Percentiles rank a stretch among this genome's conserved stretches.
Evolutionary conservation across 2,329 filamentous ascomycete species (phyloP).

Genomic region (Byssothecium circinans): DNA sequence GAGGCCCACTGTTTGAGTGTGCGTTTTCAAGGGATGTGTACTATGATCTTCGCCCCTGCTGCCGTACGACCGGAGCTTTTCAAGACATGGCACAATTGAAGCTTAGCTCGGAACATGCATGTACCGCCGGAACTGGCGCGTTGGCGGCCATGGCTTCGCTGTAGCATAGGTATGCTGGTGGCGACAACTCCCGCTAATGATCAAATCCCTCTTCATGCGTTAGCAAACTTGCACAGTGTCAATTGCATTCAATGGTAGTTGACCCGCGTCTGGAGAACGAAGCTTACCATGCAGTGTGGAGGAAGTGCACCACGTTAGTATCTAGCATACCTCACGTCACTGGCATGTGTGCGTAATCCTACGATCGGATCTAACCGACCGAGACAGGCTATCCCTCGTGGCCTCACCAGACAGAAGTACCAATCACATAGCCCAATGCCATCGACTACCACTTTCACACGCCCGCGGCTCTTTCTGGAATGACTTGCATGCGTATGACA

Average conservation of each 20-base stretch:
- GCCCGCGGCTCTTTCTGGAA: neutral
- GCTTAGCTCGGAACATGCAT: neutral
- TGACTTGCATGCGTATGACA: conserved; percentile 1
- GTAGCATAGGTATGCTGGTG: too few relatives aligned
- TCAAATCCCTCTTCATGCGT: neutral
- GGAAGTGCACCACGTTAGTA: neutral
- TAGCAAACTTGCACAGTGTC: neutral
- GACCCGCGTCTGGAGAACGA: neutral
- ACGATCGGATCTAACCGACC: conserved; percentile 3
- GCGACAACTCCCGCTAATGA: too few relatives aligned
- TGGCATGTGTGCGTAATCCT: neutral
- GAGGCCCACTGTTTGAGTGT: neutral
- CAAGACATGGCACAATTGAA: neutral
- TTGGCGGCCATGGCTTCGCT: too few relatives aligned
- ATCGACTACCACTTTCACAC: neutral
- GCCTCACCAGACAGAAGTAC: neutral
- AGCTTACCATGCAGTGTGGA: neutral
- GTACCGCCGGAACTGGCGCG: too few relatives aligned
- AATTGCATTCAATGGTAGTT: too few relatives aligned
- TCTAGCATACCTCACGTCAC: neutral
- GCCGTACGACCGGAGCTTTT: neutral
- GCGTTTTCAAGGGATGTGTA: neutral
- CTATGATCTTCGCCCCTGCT: neutral
- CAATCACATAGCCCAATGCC: neutral
- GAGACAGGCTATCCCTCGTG: neutral